phyloP scores from a whole-genome alignment of 139 green algal species.

The Chlamydomonas sp. region DNA sequence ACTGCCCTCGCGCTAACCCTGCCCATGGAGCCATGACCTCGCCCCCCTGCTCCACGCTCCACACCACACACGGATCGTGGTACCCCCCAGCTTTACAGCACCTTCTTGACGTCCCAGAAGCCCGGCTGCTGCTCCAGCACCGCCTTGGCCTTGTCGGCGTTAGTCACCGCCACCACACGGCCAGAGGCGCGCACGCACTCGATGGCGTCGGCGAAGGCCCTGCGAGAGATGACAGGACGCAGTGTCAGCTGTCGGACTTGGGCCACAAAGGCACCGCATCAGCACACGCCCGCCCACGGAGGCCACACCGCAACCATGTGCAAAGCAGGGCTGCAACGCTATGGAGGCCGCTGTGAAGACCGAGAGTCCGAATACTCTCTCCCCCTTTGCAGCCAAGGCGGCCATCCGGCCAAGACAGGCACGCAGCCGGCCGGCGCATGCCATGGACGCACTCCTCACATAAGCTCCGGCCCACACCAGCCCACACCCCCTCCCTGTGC shows the following conservation, averaged over 20 bases:
- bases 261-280: slow-evolving; percentile 12
- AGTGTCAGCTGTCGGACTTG: background rate
- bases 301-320: no score
- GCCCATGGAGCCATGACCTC: background rate
- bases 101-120: slow-evolving; percentile 85
- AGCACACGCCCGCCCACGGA: background rate
- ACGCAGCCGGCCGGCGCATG: no score
- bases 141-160: slow-evolving; percentile 69
- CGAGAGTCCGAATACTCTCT: background rate
- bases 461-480: background rate
- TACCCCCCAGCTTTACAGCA: slow-evolving; percentile 62
- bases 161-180: slow-evolving; percentile 88
- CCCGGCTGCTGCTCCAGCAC: slow-evolving; percentile 75
- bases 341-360: no score
- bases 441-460: background rate
- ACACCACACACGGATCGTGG: background rate
- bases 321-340: no score
- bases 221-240: background rate
- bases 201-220: slow-evolving; percentile 80
- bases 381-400: background rate
- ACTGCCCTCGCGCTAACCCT: background rate
- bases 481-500: slow-evolving; percentile 2
- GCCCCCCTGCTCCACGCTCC: background rate
- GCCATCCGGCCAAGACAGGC: no score
- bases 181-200: slow-evolving; percentile 69